Base-by-base conservation (phyloP, 176 grass and related monocot species). In the Carex pumila region DNA sequence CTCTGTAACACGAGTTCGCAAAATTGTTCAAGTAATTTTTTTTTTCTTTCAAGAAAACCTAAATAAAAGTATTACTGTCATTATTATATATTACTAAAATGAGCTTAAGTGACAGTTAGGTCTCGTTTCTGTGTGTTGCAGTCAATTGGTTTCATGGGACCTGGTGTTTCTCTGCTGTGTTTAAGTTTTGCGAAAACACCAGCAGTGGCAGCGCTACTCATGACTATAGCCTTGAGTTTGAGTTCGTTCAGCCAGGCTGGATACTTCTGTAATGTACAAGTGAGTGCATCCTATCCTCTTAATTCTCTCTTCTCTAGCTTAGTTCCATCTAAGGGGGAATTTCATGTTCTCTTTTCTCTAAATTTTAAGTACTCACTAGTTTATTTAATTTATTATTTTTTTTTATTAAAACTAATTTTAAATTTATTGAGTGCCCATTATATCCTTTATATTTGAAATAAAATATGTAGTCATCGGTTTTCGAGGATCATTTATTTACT, bases 211-310 rank as follows among this genome's bases (percentile, higher is more conserved):
- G 91, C 91, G 8, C 82, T 93, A 63, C 85, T 98, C 58, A 91
- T 98, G 92, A 98, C 95, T 6, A 57, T 58, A 2, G 95, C 92
- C 64, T 86, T 98, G 61, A 93, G 95, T 85, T 89, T 94, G 86
- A 91, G 92, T 92, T 98, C 95, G 22, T 98, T 91, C 47, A 68
- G 95, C 62, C 95, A 98, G 90, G 95, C 95, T 29, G 95, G 92
- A 11, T 98, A 98, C 84, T 93, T 98, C 7, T 90, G 90, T 61
- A 98, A 94, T 79, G 87, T 98, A 83, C 95, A 98, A 84, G 95
- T 98, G 90, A 3, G 2, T 72, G 39, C 50, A 61, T 80, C 37
- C 39, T 72, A 15, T 53, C n/a, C 13, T 56, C 25, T 29, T 69
- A 68, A 89, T 75, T 36, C 68, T 79, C 25, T 10, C 73, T 81